Evolutionary conservation across 208 protist species (phyloP).

Genomic region (Endotrypanum monterogeii): DNA sequence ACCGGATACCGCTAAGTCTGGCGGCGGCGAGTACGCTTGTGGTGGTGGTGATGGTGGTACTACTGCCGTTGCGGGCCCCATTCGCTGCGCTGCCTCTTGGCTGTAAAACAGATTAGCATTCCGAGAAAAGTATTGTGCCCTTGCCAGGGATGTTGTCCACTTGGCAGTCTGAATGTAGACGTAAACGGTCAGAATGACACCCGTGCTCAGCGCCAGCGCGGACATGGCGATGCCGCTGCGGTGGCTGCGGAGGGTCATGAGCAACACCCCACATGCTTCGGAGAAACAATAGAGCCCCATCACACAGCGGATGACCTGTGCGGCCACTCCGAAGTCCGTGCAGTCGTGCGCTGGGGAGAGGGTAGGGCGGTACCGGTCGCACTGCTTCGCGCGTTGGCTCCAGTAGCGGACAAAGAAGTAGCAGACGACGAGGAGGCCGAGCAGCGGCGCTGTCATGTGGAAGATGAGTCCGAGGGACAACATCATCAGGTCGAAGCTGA

Average conservation of each 20-base stretch:
- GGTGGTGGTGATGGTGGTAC: background rate
- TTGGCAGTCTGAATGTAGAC: conserved; percentile 47
- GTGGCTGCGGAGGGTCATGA: conserved; percentile 67
- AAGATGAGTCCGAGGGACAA: conserved; percentile 84
- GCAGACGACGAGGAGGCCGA: conserved; percentile 55
- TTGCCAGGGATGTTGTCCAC: conserved; percentile 58
- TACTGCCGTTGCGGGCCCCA: background rate
- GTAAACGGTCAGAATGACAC: conserved; percentile 41
- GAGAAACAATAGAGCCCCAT: conserved; percentile 68
- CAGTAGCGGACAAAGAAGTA: conserved; percentile 79
- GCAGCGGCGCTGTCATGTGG: conserved; percentile 82
- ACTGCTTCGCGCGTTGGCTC: conserved; percentile 67
- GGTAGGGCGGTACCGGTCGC: conserved; percentile 68
- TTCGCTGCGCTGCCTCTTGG: background rate
- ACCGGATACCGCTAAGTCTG: background rate
- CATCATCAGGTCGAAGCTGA: conserved; percentile 79
- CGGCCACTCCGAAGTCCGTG: conserved; percentile 67
- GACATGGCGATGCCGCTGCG: conserved; percentile 49
- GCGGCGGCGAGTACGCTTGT: background rate
- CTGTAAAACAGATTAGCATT: conserved; percentile 7
- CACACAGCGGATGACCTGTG: conserved; percentile 69
- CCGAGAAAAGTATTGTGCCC: conserved; percentile 33
- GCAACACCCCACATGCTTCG: conserved; percentile 56
- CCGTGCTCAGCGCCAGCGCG: conserved; percentile 47
- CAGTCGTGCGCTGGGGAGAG: conserved; percentile 59